Evolutionary conservation across 306 rosid genomes (phyloP).

Genomic region (Lotus japonicus): DNA sequence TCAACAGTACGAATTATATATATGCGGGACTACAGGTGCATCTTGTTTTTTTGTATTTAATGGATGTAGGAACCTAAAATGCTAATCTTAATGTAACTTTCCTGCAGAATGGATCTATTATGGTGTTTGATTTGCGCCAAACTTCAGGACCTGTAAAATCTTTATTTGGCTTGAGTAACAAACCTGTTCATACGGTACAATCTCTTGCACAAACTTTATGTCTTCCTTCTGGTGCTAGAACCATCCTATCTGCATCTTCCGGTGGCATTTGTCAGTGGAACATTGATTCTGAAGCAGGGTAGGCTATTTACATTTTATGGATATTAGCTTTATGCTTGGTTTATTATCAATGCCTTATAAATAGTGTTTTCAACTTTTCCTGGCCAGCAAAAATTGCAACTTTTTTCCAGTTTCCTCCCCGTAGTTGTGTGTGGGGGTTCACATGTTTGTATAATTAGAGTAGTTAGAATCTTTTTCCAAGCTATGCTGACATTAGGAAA

Average conservation of each 20-base stretch:
- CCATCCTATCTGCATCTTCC: constrained; percentile 79
- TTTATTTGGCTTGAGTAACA: constrained; percentile 49
- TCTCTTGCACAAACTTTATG: constrained; percentile 47
- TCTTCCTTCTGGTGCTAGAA: constrained; percentile 35
- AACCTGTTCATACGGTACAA: constrained; percentile 77
- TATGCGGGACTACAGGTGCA: constrained; percentile 92
- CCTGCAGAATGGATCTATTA: constrained; percentile 76
- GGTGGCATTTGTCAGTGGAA: constrained; percentile 76
- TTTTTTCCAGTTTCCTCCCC: not conserved
- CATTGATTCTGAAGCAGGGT: constrained; percentile 66
- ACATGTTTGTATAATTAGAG: not conserved
- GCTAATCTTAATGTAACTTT: constrained; percentile 11
- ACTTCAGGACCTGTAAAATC: constrained; percentile 64
- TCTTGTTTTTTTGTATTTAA: constrained; percentile 10
- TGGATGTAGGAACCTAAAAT: not conserved
- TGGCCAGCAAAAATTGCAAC: not conserved
- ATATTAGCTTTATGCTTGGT: not conserved
- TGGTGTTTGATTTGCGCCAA: constrained; percentile 79
- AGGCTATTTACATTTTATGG: constrained; percentile 26
- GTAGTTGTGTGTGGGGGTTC: not conserved
- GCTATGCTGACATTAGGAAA: not conserved
- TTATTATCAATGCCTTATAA: not conserved
- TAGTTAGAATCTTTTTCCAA: not conserved
- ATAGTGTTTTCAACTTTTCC: not conserved
- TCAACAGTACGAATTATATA: constrained; percentile 38